Evolutionary conservation across 2,329 filamentous ascomycete genomes (phyloP), one percentile per base, ranked within the genome.

Genomic region (Phyllosticta citribraziliensis): DNA sequence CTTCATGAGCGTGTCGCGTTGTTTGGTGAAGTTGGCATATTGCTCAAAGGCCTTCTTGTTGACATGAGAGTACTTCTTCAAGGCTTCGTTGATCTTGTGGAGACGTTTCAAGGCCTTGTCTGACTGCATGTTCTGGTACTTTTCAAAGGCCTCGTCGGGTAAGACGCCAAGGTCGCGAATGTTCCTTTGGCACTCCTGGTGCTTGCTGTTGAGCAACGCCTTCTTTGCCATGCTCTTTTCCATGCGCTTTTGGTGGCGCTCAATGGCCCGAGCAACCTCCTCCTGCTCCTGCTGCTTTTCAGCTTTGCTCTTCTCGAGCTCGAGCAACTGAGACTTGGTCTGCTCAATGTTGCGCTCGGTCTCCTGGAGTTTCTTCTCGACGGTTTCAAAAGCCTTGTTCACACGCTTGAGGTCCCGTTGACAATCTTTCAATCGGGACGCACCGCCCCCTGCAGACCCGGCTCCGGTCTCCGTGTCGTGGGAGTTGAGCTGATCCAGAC

Each of bases 21-120:
- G 91, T 57, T 87, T 88, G 8, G 93, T 97, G 73, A 97, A 99
- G 76, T 87, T 96, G 77, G 93, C 95, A 79, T 97, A 99, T 74
- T 99, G 94, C 75, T 99, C 95, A 71, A 97, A 96, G 0, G 94
- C 94, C 77, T 99, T 97, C 78, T 97, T 99, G 83, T 99, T 99
- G 77, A 99, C 92, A 69, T 97, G 91, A 60, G 91, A 91, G 77
- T 94, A 97, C 73, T 97, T 96, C 78, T 97, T 97, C 60, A 97
- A 80, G 0, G 89, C 86, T 67, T 96, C 90, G 65, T 96, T 95
- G 69, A 93, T 91, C 70, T 92, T 95, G 76, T 94, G 91, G 24
- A 97, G 84, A 61, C 87, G 86, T 69, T 82, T 83, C 58, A 82
- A 80, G 59, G 70, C 75, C 57, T 82, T 84, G 64, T 92, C 89